These are phyloP conservation scores for Lupinus albus DNA, from an alignment of 306 rosid genomes.

Conservation along the genomic window DNA sequence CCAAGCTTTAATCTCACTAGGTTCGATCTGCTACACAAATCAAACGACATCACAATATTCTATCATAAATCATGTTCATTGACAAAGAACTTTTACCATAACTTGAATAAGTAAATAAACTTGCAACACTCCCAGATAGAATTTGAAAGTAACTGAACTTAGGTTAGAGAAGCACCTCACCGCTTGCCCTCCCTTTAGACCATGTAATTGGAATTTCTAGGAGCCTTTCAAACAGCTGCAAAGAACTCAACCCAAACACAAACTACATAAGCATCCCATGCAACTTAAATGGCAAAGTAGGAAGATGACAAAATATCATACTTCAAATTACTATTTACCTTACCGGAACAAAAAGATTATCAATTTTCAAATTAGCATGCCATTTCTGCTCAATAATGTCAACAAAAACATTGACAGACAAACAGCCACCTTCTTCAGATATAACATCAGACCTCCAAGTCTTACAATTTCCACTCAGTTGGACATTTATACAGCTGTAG, in stretches of 20 bases:
- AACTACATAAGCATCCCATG: conserved; percentile 33
- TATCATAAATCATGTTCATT: background rate
- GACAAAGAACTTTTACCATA: background rate
- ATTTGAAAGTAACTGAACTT: conserved; percentile 3
- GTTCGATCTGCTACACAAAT: too few relatives aligned
- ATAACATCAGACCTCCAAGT: conserved; percentile 75
- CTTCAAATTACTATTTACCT: conserved; percentile 44
- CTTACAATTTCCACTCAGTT: conserved; percentile 83
- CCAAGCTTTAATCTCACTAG: too few relatives aligned
- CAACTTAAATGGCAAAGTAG: conserved; percentile 27
- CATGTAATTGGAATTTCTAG: conserved; percentile 82
- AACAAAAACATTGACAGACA: conserved; percentile 83
- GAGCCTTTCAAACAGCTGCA: conserved; percentile 94
- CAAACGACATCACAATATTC: too few relatives aligned
- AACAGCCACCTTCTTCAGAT: conserved; percentile 89
- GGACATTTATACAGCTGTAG: conserved; percentile 68
- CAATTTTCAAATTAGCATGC: conserved; percentile 83
- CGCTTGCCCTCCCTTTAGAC: conserved; percentile 87
- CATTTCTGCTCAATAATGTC: conserved; percentile 79
- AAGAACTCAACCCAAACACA: conserved; percentile 40
- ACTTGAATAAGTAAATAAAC: conserved; percentile 11
- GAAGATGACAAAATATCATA: conserved; percentile 7
- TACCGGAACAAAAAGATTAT: conserved; percentile 85
- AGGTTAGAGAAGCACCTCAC: conserved; percentile 87
- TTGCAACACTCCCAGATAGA: conserved; percentile 27